A percentile compares a stretch with the other conserved stretches of the same genome.
Conservation (phyloP, 1,139 yeast species). For the Citeromyces siamensis region DNA sequence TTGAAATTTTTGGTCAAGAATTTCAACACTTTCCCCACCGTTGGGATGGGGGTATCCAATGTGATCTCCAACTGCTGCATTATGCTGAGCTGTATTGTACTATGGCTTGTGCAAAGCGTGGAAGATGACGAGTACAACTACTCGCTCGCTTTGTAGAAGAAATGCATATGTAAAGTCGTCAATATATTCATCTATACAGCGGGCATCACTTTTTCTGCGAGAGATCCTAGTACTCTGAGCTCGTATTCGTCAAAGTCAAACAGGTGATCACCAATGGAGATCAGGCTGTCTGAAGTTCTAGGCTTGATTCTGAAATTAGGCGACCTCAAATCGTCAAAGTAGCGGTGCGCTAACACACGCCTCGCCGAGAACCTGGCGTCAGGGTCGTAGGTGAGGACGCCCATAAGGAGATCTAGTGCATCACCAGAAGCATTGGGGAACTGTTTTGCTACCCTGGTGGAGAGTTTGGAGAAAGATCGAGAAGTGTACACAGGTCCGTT, state of each 20-base stretch:
- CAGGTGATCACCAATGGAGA: conserved; percentile 26
- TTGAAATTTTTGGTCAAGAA: conserved; percentile 75
- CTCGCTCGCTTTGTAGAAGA: conserved; percentile 55
- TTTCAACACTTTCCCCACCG: conserved; percentile 66
- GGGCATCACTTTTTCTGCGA: conserved; percentile 13
- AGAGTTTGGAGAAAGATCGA: conserved; percentile 44
- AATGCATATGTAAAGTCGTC: background rate
- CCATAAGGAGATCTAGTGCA: conserved; percentile 60
- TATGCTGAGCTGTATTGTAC: conserved; percentile 74
- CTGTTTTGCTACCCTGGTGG: conserved; percentile 54
- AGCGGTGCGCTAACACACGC: conserved; percentile 56
- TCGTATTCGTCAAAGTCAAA: conserved; percentile 44
- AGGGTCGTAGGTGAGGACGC: conserved; percentile 64
- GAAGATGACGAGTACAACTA: conserved; percentile 87
- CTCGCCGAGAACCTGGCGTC: conserved; percentile 54
- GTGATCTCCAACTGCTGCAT: conserved; percentile 70
- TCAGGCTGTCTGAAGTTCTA: conserved; percentile 26
- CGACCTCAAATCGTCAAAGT: conserved; percentile 55
- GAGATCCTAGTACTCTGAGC: conserved; percentile 32
- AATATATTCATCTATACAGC: conserved; percentile 5
- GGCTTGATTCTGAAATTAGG: conserved; percentile 47
- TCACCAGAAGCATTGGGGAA: conserved; percentile 58
- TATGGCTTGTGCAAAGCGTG: conserved; percentile 91
- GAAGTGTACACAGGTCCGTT: conserved; percentile 64
- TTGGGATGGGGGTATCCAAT: conserved; percentile 91